Percentiles rank a stretch among this genome's conserved stretches.
These are phyloP conservation scores for Aspergillaceae sp. DNA, from an alignment of 2,329 filamentous ascomycete species.

Conservation along the genomic window DNA sequence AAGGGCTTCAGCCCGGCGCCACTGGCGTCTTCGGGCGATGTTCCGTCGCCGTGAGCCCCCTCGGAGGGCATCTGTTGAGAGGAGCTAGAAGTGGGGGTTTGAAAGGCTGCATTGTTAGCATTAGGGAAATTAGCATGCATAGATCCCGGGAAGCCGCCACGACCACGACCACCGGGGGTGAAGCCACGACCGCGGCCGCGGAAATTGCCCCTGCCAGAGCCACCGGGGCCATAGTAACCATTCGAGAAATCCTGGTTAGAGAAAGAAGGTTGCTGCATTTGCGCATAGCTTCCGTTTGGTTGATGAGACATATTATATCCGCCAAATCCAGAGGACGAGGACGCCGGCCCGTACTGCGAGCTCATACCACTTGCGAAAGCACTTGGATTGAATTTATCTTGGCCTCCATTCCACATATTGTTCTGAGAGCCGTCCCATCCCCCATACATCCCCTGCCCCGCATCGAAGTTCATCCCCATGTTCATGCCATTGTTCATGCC, in stretches of 20 bases:
- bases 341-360: slow-evolving; percentile 62
- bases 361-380: slow-evolving; percentile 64
- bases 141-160: slow-evolving; percentile 30
- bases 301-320: slow-evolving; percentile 59
- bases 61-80: slow-evolving; percentile 15
- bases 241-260: slow-evolving; percentile 59
- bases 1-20: slow-evolving; percentile 17
- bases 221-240: slow-evolving; percentile 64
- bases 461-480: slow-evolving; percentile 58
- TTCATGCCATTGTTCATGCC: slow-evolving; percentile 67
- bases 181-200: slow-evolving; percentile 57
- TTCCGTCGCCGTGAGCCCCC: slow-evolving; percentile 6
- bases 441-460: slow-evolving; percentile 58
- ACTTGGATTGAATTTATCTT: slow-evolving; percentile 87
- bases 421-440: slow-evolving; percentile 71
- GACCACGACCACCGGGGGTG: slow-evolving; percentile 37
- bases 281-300: slow-evolving; percentile 73
- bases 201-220: slow-evolving; percentile 52
- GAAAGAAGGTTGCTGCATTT: slow-evolving; percentile 45
- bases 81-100: slow-evolving; percentile 24
- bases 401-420: slow-evolving; percentile 66
- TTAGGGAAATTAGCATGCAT: slow-evolving; percentile 29
- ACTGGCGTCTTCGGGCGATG: slow-evolving; percentile 4
- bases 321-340: slow-evolving; percentile 58
- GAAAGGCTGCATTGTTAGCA: slow-evolving; percentile 26